These are phyloP conservation scores for Termitomyces sp. DNA, from an alignment of 1,284 basidiomycete species.

Conservation along the genomic window DNA sequence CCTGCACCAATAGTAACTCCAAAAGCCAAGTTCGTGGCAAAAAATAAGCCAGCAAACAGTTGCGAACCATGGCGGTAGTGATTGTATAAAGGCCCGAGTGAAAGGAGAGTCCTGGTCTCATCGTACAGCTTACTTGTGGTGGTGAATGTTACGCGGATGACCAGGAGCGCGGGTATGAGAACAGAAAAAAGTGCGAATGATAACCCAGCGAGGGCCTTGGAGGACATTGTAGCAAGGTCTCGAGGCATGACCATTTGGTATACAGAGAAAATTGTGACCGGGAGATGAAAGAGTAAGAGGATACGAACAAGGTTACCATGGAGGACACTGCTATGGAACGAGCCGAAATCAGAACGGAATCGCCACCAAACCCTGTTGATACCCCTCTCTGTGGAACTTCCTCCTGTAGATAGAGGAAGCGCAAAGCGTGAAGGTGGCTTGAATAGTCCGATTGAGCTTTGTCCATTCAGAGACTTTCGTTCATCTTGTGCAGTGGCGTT, in stretches of 20 bases:
- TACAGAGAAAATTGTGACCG: slow-evolving; percentile 86
- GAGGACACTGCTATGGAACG: slow-evolving; percentile 72
- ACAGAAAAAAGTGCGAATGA: slow-evolving; percentile 80
- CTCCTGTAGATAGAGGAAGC: slow-evolving; percentile 24
- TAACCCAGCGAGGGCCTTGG: slow-evolving; percentile 68
- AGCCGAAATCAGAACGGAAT: slow-evolving; percentile 57
- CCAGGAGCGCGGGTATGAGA: slow-evolving; percentile 68
- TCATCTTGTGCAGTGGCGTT: slow-evolving; percentile 38
- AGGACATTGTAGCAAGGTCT: slow-evolving; percentile 45
- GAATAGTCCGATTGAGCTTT: slow-evolving; percentile 24
- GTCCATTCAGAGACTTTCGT: slow-evolving; percentile 47
- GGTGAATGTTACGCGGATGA: slow-evolving; percentile 73
- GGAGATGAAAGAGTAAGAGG: slow-evolving; percentile 89
- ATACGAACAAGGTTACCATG: slow-evolving; percentile 90
- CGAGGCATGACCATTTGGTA: slow-evolving; percentile 74
- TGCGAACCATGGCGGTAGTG: slow-evolving; percentile 91
- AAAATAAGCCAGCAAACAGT: slow-evolving; percentile 79
- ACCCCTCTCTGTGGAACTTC: slow-evolving; percentile 26
- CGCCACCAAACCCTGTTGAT: slow-evolving; percentile 48
- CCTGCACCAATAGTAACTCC: slow-evolving; percentile 86
- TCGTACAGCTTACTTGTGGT: slow-evolving; percentile 91
- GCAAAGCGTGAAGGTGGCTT: slow-evolving; percentile 34
- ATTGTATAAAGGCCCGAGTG: slow-evolving; percentile 93
- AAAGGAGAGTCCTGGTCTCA: slow-evolving; percentile 87
- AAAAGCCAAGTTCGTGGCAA: slow-evolving; percentile 77